A percentile compares a stretch with the other conserved stretches of the same genome.
These are phyloP conservation scores for Hypoxylon sp. DNA, from an alignment of 2,329 filamentous ascomycete species.

Conservation along the genomic window DNA sequence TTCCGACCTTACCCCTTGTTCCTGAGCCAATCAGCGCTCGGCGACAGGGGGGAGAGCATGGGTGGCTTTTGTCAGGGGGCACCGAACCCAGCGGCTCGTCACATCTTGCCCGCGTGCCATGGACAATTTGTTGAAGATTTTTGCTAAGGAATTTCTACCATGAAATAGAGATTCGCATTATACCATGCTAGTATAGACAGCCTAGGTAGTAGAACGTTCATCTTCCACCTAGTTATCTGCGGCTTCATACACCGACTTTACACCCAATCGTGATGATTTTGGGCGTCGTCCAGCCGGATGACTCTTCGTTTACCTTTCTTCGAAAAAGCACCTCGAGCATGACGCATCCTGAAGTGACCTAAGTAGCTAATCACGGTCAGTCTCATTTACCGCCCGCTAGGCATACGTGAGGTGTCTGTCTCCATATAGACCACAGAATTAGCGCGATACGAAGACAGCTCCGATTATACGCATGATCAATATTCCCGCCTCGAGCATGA, in stretches of 20 bases:
- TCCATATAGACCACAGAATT: neutral
- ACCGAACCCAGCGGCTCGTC: conserved; percentile 35
- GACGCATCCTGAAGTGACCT: conserved; percentile 1
- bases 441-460: neutral
- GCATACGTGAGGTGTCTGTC: conserved; percentile 5
- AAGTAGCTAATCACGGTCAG: conserved; percentile 1
- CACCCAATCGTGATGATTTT: neutral
- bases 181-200: too few relatives aligned
- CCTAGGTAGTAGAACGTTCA: neutral
- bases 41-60: conserved; percentile 30
- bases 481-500: conserved; percentile 2
- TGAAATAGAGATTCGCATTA: too few relatives aligned
- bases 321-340: neutral
- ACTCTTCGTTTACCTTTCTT: neutral
- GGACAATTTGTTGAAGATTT: conserved; percentile 21
- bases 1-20: conserved; percentile 23
- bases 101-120: conserved; percentile 37
- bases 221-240: conserved; percentile 5
- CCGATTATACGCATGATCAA: conserved; percentile 14
- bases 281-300: neutral
- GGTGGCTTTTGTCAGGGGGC: conserved; percentile 24
- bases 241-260: conserved; percentile 1
- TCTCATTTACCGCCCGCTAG: conserved; percentile 28
- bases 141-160: too few relatives aligned
- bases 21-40: conserved; percentile 29